Base-by-base conservation (phyloP, 768 basidiomycete species). In the Lactifluus hygrophoroides region DNA sequence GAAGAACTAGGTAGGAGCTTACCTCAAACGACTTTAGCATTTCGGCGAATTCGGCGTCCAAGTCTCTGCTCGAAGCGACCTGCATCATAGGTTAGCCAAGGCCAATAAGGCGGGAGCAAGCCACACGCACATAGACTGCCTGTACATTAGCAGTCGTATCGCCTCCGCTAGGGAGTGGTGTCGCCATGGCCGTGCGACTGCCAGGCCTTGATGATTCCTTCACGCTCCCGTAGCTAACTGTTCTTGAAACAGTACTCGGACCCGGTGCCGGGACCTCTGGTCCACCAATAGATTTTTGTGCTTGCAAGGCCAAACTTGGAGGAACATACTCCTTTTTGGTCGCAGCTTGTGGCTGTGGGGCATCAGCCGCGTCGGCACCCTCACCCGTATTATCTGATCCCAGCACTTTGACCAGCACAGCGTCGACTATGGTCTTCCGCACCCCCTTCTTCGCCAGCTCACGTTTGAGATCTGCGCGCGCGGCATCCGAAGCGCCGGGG, bases 381-480 rank as follows among this genome's bases (percentile, higher is more conserved):
- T 83, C 82, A n/a, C 51, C 73, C 34, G 76, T 67, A 53, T 54
- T 54, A 32, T 72, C 72, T 17, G 73, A 74, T 40, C 72, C 76
- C 51, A 91, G 74, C 21, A 92, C 75, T 69, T 83, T 86, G 54
- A 76, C 72, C 7, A 94, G 77, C 16, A 98, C 83, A 52, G 77
- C 77, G 60, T 97, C 94, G 14, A 86, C 83, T 46, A 94, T 94
- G 5, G 84, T 81, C 73, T 94, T 95, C 34, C 92, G 81, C 43
- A 96, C 89, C 42, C 81, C 80, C 70, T 90, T 90, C 74, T 87
- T 91, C 2, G 78, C 70, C 78, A 98, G 78, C 69, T 92, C 88
- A 68, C 92, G 94, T 78, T 96, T 97, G 54, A 98, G 77, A 69
- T 98, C 95, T 4, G 93, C 83, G 51, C 90, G 84, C 3, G 96